Percentiles rank a stretch among this genome's conserved stretches.
Conservation (phyloP, 805 yeast genomes). For the Sugiyamaella marilandica region DNA sequence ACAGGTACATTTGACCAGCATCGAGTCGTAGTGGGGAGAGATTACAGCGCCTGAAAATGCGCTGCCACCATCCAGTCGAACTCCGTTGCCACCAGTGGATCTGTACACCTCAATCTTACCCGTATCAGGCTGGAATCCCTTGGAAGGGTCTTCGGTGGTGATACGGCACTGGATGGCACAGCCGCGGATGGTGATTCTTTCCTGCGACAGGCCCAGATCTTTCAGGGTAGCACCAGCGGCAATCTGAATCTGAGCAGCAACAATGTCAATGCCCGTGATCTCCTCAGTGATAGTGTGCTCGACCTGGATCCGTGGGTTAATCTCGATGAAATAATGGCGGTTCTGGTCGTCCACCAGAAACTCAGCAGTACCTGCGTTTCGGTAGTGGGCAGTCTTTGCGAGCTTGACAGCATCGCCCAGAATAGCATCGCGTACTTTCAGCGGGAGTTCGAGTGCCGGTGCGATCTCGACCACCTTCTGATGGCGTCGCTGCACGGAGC, state of each 20-base stretch:
- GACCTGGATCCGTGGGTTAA: slow-evolving; percentile 96
- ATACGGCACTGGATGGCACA: slow-evolving; percentile 99
- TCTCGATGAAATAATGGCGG: slow-evolving; percentile 96
- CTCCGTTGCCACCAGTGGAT: slow-evolving; percentile 99
- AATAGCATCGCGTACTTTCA: slow-evolving; percentile 81
- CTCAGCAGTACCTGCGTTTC: slow-evolving; percentile 98
- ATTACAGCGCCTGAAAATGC: slow-evolving; percentile 96
- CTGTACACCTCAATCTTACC: slow-evolving; percentile 97
- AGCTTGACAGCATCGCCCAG: slow-evolving; percentile 90
- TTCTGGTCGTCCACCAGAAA: slow-evolving; percentile 88
- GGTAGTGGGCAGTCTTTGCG: slow-evolving; percentile 82
- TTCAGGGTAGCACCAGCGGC: slow-evolving; percentile 96
- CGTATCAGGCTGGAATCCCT: slow-evolving; percentile 96
- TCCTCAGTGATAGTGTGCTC: slow-evolving; percentile 99
- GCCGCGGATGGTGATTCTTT: slow-evolving; percentile 91
- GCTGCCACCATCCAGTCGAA: slow-evolving; percentile 97
- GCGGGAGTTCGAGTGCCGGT: slow-evolving; percentile 88
- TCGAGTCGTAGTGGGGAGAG: slow-evolving; percentile 95
- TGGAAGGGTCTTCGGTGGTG: slow-evolving; percentile 96
- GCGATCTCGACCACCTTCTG: slow-evolving; percentile 99
- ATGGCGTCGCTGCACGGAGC: slow-evolving; percentile 99
- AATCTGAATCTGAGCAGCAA: slow-evolving; percentile 97
- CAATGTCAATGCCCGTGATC: slow-evolving; percentile 95
- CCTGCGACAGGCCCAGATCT: slow-evolving; percentile 90
- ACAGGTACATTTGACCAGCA: slow-evolving; percentile 96